Evolutionary conservation across 2,329 filamentous ascomycete species (phyloP), one percentile per base, ranked within the genome.

Genomic region (Fusarium bactridioides): DNA sequence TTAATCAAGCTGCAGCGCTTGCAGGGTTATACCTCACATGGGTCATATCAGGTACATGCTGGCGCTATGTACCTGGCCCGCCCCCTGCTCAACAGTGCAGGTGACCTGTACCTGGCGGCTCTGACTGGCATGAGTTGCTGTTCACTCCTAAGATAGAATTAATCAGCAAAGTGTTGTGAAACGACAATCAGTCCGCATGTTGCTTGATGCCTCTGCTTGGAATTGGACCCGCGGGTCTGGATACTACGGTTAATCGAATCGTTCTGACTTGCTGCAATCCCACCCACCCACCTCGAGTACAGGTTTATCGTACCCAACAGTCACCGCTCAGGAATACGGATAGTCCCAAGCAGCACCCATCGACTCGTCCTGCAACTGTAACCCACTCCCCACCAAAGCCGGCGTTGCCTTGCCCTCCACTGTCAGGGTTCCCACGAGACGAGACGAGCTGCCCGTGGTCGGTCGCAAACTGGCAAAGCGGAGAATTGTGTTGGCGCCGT

Each of bases 21-120:
- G 55, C 69, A 75, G 73, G 74, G 74, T 41, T 63, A 69, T 59
- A 51, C 69, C 57, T 62, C 58, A 65, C 69, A 77, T 77, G 74
- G 71, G 68, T 76, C 74, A 70, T 61, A 70, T 77, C 74, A 75
- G 74, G 76, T 73, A 78, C 74, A 65, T 70, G 50, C 67, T 70
- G 68, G 72, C 75, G 77, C 78, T 78, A 76, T 79, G 78, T 79
- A 79, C 78, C 79, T 80, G 78, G 75, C 78, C 77, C 70, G 76
- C 74, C 74, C 71, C 75, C 72, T 78, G 77, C 78, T 76, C 77
- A 78, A 50, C 64, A 75, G 79, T 68, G 79, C 78, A 80, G 79
- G 78, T 80, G 79, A 80, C 79, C 78, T 80, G 79, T 81, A 78
- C 79, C 79, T 81, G 80, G 77, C 79, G 78, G 80, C 70, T 72